Evolutionary conservation across 352 stramenopile genomes (phyloP), one percentile per base, ranked within the genome.

Genomic region (Thalassiosira livingstoniorum): DNA sequence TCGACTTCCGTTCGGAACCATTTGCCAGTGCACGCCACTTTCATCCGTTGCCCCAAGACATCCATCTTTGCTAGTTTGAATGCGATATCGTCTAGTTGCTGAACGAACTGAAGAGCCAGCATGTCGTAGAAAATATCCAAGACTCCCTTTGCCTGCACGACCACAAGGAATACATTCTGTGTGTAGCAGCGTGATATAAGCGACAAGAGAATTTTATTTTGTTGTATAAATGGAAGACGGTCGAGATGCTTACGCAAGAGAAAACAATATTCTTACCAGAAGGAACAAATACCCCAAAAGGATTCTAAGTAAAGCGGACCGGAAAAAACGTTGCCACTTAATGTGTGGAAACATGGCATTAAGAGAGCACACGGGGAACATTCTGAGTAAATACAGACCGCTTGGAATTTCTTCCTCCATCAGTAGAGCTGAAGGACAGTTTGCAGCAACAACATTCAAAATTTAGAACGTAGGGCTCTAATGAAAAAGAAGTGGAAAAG

Each of bases 1-100:
- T 73, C 62, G 21, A 80, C 72, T 23, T 80, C 61, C 1, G 3
- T 23, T 10, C 57, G 37, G 37, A 80, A 80, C 29, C 60, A 80
- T 21, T 32, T 29, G 4, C 21, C 62, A 18, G 72, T 67, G 21
- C 54, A 80, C 11, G 72, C 72, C 0, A 35, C 11, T 62, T 57
- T 43, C 32, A 73, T 47, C 3, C 21, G 54, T 51, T 80, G 72
- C 3, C 74, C 74, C 35, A 82, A 63, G 0, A 76, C 63, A 70
- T 67, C 66, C 18, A 64, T 69, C 27, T 75, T 74, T 0, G 57
- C 57, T 1, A 65, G 32, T 7, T 29, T 65, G 31, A 65, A 65
- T n/a, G 57, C 57, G 45, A 65, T 65, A 32, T 65, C 57, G 18
- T 65, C 57, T 65, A 42, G 55, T 63, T 42, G 23, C 29, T 42